Conservation (phyloP, 495 filamentous ascomycete species). For the Lophiostoma macrostomum region DNA sequence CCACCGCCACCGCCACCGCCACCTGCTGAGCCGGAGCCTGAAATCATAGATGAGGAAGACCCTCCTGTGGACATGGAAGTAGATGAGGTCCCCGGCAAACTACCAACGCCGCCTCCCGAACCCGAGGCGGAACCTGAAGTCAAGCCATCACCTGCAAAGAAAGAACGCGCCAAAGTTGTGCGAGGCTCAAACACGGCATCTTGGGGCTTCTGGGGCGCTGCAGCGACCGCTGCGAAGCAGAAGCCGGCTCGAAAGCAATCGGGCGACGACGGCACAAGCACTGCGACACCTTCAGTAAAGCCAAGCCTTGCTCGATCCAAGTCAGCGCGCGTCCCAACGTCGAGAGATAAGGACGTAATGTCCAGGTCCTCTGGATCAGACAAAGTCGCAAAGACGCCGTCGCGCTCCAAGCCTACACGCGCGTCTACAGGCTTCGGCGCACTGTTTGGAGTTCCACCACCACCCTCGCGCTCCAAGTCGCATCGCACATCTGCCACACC, state of each 20-base stretch:
- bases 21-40: constrained; percentile 15
- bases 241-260: constrained; percentile 28
- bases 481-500: constrained; percentile 41
- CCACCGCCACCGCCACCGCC: constrained; percentile 24
- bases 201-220: constrained; percentile 60
- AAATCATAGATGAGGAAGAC: constrained; percentile 12
- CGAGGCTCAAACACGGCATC: constrained; percentile 47
- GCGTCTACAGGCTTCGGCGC: constrained; percentile 49
- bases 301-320: constrained; percentile 50
- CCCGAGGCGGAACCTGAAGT: constrained; percentile 44
- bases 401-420: constrained; percentile 43
- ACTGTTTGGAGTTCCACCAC: constrained; percentile 53
- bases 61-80: constrained; percentile 18
- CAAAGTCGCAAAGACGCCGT: constrained; percentile 47
- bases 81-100: constrained; percentile 27
- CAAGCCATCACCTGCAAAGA: constrained; percentile 50
- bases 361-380: constrained; percentile 56
- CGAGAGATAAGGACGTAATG: constrained; percentile 49
- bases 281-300: constrained; percentile 23
- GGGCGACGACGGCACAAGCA: constrained; percentile 26
- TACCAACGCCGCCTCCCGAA: constrained; percentile 57
- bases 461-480: constrained; percentile 52
- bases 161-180: constrained; percentile 58
- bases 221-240: constrained; percentile 33
- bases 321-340: constrained; percentile 50